phyloP scores from a whole-genome alignment of 2,329 filamentous ascomycete genomes.

The Talaromyces sp. region DNA sequence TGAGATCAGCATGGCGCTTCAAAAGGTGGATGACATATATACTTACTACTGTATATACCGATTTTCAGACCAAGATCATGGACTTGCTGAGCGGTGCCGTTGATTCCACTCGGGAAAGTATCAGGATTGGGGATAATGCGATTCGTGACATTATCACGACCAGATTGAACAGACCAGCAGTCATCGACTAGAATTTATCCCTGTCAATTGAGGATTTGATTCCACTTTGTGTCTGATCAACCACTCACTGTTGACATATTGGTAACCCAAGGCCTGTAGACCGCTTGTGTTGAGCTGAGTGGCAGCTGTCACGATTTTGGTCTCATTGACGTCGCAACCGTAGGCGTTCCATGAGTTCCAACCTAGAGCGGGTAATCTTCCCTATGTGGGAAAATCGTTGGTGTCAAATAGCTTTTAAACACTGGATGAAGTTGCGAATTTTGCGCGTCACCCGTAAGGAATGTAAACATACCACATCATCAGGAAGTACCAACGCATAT shows the following conservation, averaged over 20 bases:
- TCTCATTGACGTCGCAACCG: constrained; percentile 47
- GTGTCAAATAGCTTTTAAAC: background rate
- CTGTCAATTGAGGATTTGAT: background rate
- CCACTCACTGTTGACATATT: constrained; percentile 43
- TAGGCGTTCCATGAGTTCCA: constrained; percentile 49
- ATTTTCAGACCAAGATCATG: constrained; percentile 58
- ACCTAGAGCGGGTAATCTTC: constrained; percentile 35
- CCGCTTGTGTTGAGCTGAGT: constrained; percentile 45
- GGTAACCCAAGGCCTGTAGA: constrained; percentile 48
- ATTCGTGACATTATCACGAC: constrained; percentile 42
- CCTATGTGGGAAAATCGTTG: constrained; percentile 20
- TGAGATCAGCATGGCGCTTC: background rate
- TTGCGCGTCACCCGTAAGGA: background rate
- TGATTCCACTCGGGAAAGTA: constrained; percentile 59
- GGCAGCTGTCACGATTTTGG: constrained; percentile 47
- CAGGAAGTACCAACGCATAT: constrained; percentile 27
- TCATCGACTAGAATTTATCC: constrained; percentile 49
- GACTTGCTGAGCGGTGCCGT: constrained; percentile 50
- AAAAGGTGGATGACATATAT: background rate
- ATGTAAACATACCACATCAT: constrained; percentile 27
- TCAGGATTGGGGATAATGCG: constrained; percentile 47
- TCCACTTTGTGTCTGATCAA: background rate
- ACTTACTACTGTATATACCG: constrained; percentile 53
- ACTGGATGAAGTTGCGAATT: background rate
- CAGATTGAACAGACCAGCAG: constrained; percentile 53